Evolutionary conservation across 805 yeast genomes (phyloP), one percentile per base, ranked within the genome.

Genomic region (Zygoascus bituminiphila): DNA sequence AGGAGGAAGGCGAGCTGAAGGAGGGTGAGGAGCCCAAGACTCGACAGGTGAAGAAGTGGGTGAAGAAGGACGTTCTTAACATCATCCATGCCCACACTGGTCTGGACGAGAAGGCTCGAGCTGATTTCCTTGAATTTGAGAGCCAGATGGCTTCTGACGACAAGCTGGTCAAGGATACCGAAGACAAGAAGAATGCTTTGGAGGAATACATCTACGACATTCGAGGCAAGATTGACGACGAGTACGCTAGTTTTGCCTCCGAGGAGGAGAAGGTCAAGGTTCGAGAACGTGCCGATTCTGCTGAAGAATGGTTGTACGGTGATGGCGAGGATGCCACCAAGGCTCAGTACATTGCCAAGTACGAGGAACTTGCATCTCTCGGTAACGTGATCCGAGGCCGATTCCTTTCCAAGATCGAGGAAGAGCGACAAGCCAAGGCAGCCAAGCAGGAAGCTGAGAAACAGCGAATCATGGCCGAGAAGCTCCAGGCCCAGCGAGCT

Each of bases 291-390:
- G 78, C 93, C 66, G 67, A 76, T 63, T 83, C 81, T 68, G 81
- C 98, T 57, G 98, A 93, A 78, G 96, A 91, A 65, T 93, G 99
- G 99, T 80, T 93, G 63, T 93, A 93, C 71, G 95, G 85, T 54
- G 98, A 88, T 50, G 98, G 98, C 65, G 88, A 86, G 66, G 99
- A 93, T 69, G 79, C 97, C 54, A 77, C 89, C 63, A 89, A 93
- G 80, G 98, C 93, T 61, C 87, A 84, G 69, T 93, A 91, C 77
- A 82, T 94, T 71, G 98, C 98, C 64, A 89, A 86, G 73, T 88
- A 88, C 73, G 98, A 93, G 74, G 98, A 93, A 72, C 81, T 93
- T 64, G 95, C 96, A 42, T 78, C 95, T 39, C 75, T 82, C 60
- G 98, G 98, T 69, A 91, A 93, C 77, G 74, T 93, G 59, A 88